Base-by-base conservation (phyloP, 1,284 basidiomycete species). In the Sporisorium exsertum region DNA sequence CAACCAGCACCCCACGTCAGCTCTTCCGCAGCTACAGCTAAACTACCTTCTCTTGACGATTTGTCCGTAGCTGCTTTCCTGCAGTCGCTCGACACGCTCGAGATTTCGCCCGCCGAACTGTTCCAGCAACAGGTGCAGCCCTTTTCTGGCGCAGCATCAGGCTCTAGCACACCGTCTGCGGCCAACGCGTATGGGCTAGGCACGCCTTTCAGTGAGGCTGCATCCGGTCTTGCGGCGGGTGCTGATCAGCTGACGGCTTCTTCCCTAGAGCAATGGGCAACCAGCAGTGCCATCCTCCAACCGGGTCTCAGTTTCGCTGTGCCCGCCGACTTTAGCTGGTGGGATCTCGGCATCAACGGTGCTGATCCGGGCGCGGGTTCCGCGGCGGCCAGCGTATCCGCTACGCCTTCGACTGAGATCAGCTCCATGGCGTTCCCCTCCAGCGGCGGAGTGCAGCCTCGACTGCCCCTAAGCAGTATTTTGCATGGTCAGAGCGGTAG, bases 241-340 rank as follows among this genome's bases (percentile, higher is more conserved):
- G 8, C 18, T n/a, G 42, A 40, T 29, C 58, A 55, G 18, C 18
- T 57, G 32, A 43, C 66, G n/a, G 66, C 57, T 18, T 65, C 60
- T 3, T 64, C 56, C 12, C 52, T 77, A 12, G 51, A 72, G 50
- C 56, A 65, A 26, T 77, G 74, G 74, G 59, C 69, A 1, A 69
- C 57, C 20, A 72, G 69, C 54, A 76, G 75, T 42, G 78, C 80
- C 2, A 72, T 83, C 35, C 61, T 82, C 1, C 74, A 80, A 22
- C 74, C 77, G 12, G 78, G 70, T 18, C 61, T 84, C 10, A 77
- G 73, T 33, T 85, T 81, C 59, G 82, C 84, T 0, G 81, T 85
- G 10, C 84, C 84, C 0, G 79, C 81, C 2, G 84, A 85, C 33
- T 77, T 85, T 50, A 79, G 78, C 42, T 85, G 84, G 84, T 84